Conservation (phyloP, 2,329 filamentous ascomycete species). For the Madurella mycetomatis region DNA sequence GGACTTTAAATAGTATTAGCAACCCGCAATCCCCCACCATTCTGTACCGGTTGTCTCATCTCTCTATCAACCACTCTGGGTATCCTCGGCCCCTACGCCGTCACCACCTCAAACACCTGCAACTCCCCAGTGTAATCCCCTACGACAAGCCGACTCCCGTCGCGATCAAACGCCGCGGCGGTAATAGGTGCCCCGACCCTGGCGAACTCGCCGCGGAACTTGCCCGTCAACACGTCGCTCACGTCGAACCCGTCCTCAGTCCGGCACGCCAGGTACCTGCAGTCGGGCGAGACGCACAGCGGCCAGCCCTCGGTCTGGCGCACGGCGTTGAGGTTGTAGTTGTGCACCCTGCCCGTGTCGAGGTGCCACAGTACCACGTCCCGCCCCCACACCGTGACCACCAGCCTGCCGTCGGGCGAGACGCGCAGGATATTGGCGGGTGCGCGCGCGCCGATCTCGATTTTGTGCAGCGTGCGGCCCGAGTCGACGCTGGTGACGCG, state of each 20-base stretch:
- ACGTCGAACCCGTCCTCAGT: constrained; percentile 41
- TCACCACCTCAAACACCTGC: constrained; percentile 18
- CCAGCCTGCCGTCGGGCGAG: constrained; percentile 31
- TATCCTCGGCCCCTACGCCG: neutral
- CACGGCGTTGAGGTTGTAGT: constrained; percentile 34
- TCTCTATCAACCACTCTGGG: no score
- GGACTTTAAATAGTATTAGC: no score
- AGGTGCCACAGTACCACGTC: constrained; percentile 38
- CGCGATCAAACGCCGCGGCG: constrained; percentile 33
- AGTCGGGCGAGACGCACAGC: constrained; percentile 37
- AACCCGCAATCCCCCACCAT: no score
- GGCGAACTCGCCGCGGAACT: constrained; percentile 28
- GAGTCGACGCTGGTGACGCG: constrained; percentile 33
- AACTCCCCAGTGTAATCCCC: constrained; percentile 23
- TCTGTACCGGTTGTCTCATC: no score
- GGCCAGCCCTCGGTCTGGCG: constrained; percentile 38
- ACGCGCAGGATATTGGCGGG: constrained; percentile 33
- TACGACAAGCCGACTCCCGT: constrained; percentile 31
- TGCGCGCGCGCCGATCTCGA: constrained; percentile 30
- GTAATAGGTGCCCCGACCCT: constrained; percentile 30
- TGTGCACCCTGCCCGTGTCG: constrained; percentile 30
- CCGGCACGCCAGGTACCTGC: constrained; percentile 35
- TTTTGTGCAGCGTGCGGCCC: constrained; percentile 34
- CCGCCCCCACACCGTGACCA: constrained; percentile 38
- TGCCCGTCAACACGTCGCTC: constrained; percentile 35